A percentile compares a stretch with the other conserved stretches of the same genome.
Conservation (phyloP, 139 green algal genomes). For the Ettlia oleoabundans region DNA sequence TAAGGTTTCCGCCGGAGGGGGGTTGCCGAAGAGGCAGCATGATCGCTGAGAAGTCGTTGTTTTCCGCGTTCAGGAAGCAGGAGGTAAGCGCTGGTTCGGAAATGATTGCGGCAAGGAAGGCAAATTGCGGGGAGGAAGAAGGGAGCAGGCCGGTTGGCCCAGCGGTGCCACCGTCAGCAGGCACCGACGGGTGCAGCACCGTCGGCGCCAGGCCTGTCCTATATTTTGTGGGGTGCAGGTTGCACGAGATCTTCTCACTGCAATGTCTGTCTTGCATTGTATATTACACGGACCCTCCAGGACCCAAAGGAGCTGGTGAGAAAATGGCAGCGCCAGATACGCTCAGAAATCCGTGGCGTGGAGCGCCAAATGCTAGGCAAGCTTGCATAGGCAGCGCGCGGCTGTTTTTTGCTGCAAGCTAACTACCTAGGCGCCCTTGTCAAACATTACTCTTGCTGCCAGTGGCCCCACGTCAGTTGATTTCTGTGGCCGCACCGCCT, state of each 20-base stretch:
- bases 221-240: too few species aligned
- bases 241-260: too few species aligned
- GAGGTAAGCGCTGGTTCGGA: too few species aligned
- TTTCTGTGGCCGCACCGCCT: background rate
- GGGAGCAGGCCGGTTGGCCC: too few species aligned
- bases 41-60: background rate
- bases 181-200: too few species aligned
- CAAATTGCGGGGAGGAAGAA: too few species aligned
- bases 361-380: slow-evolving; percentile 50
- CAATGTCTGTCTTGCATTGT: too few species aligned
- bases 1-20: background rate
- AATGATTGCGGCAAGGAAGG: too few species aligned
- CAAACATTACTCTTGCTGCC: background rate
- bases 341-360: slow-evolving; percentile 37
- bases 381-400: background rate
- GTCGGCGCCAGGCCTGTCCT: too few species aligned
- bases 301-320: slow-evolving; percentile 64
- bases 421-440: background rate
- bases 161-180: too few species aligned
- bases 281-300: too few species aligned
- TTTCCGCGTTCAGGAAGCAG: slow-evolving; percentile 29
- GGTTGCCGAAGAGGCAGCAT: background rate
- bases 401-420: background rate
- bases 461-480: too few species aligned
- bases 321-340: slow-evolving; percentile 54